Percentiles rank a stretch among this genome's conserved stretches.
These are phyloP conservation scores for Aspergillus quadrilineatus DNA, from an alignment of 2,329 filamentous ascomycete genomes.

Conservation along the genomic window DNA sequence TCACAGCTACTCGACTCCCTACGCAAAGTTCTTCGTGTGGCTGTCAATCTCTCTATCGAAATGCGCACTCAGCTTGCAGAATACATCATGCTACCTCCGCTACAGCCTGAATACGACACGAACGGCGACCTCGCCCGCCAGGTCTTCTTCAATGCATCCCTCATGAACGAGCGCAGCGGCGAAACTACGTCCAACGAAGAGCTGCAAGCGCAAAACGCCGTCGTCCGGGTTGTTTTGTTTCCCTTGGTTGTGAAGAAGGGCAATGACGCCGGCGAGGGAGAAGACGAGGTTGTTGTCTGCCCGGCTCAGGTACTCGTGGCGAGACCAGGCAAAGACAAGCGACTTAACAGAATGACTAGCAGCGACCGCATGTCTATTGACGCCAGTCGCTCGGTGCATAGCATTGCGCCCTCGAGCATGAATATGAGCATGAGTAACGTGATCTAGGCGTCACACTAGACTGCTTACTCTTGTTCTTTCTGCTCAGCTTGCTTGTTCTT, in stretches of 20 bases:
- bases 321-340: constrained; percentile 46
- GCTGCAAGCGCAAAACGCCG: constrained; percentile 70
- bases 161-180: constrained; percentile 91
- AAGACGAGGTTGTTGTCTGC: constrained; percentile 93
- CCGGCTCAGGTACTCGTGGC: constrained; percentile 90
- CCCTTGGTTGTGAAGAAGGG: constrained; percentile 95
- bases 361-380: constrained; percentile 47
- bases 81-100: constrained; percentile 96
- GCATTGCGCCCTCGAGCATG: constrained; percentile 42
- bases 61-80: constrained; percentile 97
- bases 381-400: constrained; percentile 40
- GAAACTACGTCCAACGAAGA: constrained; percentile 72
- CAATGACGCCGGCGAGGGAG: constrained; percentile 79
- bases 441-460: constrained; percentile 45
- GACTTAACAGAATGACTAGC: constrained; percentile 39
- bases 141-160: constrained; percentile 83
- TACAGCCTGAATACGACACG: constrained; percentile 91
- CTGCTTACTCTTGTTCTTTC: constrained; percentile 9
- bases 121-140: constrained; percentile 86
- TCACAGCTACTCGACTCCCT: constrained; percentile 79
- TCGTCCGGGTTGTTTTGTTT: constrained; percentile 91
- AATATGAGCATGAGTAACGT: constrained; percentile 46
- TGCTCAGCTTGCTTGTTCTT: neutral
- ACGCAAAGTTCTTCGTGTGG: constrained; percentile 80
- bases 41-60: constrained; percentile 87